Base-by-base conservation (phyloP, 768 basidiomycete genomes). In the Fomitopsis serialis region DNA sequence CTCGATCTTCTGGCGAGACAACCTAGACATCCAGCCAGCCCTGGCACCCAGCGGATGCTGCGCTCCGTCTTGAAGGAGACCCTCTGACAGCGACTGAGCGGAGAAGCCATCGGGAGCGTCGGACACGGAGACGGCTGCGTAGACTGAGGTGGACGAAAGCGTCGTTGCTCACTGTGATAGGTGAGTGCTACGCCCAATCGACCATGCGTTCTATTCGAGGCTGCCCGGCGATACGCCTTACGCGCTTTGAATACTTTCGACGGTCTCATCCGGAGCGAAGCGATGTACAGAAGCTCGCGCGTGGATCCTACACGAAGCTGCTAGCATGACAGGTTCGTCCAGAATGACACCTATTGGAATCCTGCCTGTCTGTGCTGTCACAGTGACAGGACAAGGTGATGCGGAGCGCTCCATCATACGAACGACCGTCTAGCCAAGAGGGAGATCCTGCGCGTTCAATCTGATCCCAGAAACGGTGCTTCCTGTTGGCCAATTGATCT, bases 11-110 rank as follows among this genome's bases (percentile, higher is more conserved):
- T 72, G 21, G 58, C 72, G 25, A 67, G 68, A 32, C 70, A 71
- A 54, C 73, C 75, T 21, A 68, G 70, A 22, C 81, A 80, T 58
- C 74, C 75, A 7, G 74, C 75, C 49, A 58, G 63, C 29, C 66
- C 66, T 19, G 59, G 52, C 25, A 58, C 22, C 63, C 65, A 7
- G 71, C 70, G 59, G 64, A 69, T 43, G 56, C 63, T 2, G 65
- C 62, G 2, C 63, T 66, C 11, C 64, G 65, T 21, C 63, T 72
- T 22, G 50, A 66, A 9, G 65, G 66, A 15, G 69, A 72, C 51
- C 70, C 65, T 15, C 44, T 66, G 34, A 64, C 70, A 2, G 42
- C 53, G 23, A 54, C 59, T 6, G 74, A 76, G 57, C 56, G 64
- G 36, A 69, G 66, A 53, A 63, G 54, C 35, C 34, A 61, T 19